Evolutionary conservation across 345 rosid genomes (phyloP), one percentile per base, ranked within the genome.

Genomic region (Atalantia buxifolia): DNA sequence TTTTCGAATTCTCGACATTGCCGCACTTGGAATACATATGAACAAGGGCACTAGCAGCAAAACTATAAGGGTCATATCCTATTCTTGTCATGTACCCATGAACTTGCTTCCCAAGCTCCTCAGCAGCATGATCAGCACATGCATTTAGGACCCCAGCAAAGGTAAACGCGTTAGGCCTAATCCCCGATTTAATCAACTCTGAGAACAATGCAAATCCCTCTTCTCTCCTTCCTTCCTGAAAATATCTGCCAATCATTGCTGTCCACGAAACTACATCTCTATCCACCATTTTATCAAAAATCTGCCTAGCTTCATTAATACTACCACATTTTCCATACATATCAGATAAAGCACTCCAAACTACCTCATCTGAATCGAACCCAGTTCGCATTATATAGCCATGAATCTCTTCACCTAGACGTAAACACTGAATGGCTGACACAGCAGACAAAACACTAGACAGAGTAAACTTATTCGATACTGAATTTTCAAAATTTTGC

Each of bases 321-420:
- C 88, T 90, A 4, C 98, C 98, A 76, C 97, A 95, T 89, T 93
- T 93, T 0, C 95, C 98, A 77, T 93, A 93, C 94, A 92, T 87
- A 80, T 93, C 97, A 72, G 89, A 86, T 79, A 93, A 87, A 50
- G 94, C 91, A 84, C 97, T 92, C 98, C 98, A 93, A 18, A 95
- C 90, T 66, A 92, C 97, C 81, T 92, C 93, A 82, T 95, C 98
- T 2, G 93, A 92, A 72, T 89, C 97, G 80, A 95, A 81, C 33
- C 92, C 92, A 59, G 82, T 85, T 80, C 97, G 81, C 50, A 81
- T 84, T 5, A 93, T 85, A 74, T 86, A 90, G 78, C 90, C 94
- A 75, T 95, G 98, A 84, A 95, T 87, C 84, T 95, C 98, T 78
- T 81, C 92, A 61, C 98, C 98, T 25, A 50, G 60, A 48, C 77